A percentile compares a stretch with the other conserved stretches of the same genome.
These are phyloP conservation scores for Ophiostoma populinum DNA, from an alignment of 2,329 filamentous ascomycete genomes.

Conservation along the genomic window DNA sequence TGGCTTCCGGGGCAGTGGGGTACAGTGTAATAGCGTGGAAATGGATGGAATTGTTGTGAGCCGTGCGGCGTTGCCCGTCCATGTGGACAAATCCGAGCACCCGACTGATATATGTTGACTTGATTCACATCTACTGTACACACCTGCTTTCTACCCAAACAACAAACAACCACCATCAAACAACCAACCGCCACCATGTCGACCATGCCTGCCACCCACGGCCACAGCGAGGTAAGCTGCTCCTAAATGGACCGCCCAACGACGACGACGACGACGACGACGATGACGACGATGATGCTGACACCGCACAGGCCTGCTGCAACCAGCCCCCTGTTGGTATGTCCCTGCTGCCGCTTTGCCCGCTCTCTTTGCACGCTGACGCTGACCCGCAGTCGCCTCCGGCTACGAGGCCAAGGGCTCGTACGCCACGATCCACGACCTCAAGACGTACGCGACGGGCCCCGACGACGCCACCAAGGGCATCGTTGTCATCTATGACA, in stretches of 20 bases:
- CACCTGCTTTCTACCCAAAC: not conserved
- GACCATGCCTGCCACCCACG: slow-evolving; percentile 19
- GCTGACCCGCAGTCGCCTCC: slow-evolving; percentile 15
- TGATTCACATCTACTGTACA: too few relatives aligned
- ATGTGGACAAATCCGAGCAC: too few relatives aligned
- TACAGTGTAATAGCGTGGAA: too few relatives aligned
- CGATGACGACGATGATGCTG: not conserved
- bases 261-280: not conserved
- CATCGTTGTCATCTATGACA: slow-evolving; percentile 46
- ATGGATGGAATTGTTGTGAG: too few relatives aligned
- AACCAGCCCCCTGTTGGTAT: slow-evolving; percentile 26
- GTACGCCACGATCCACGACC: slow-evolving; percentile 25
- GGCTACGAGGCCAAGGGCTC: slow-evolving; percentile 28
- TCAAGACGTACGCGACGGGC: slow-evolving; percentile 33
- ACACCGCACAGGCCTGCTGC: slow-evolving; percentile 20
- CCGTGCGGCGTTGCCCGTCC: too few relatives aligned
- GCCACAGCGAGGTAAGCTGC: slow-evolving; percentile 14
- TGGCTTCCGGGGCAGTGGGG: too few relatives aligned
- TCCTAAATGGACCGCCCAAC: too few relatives aligned
- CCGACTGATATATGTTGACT: too few relatives aligned
- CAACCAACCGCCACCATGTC: slow-evolving; percentile 16
- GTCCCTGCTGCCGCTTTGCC: not conserved
- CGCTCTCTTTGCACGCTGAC: too few relatives aligned
- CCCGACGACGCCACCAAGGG: slow-evolving; percentile 34
- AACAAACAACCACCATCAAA: not conserved